Evolutionary conservation across 805 yeast genomes (phyloP), one percentile per base, ranked within the genome.

Genomic region (Kodamaea lidongshanica): DNA sequence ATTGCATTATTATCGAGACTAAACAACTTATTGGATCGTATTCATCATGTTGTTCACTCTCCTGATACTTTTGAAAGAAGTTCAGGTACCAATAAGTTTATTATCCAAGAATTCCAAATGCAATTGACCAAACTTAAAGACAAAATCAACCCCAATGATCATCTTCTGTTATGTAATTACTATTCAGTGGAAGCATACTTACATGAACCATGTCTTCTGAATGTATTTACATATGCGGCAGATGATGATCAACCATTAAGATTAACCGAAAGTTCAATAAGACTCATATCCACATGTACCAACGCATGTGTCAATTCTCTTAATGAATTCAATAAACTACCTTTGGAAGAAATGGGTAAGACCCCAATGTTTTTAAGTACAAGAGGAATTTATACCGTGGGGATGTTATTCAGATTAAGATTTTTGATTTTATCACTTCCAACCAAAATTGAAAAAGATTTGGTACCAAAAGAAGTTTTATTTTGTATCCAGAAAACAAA

Each of bases 131-230:
- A 40, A 1, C 42, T 76, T 11, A 67, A 58, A 38, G 43, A 43
- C 10, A 48, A 57, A 25, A 65, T 77, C 17, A 46, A 55, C 2
- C 37, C 46, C 4, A 53, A 56, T 12, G 63, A 69, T 19, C 64
- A 62, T 34, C 59, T 64, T 21, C 46, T 65, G 23, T 50, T 70
- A 50, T 63, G 79, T 3, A 77, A 67, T 49, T 71, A 62, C 44
- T 73, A 70, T 44, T 72, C 83, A 1, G 77, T 77, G 14, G 79
- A 77, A 45, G 84, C 84, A 0, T 77, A 74, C 46, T 52, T 79
- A 10, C 72, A 75, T 44, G 84, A 79, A 46, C 82, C 81, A 5
- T 27, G 28, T 33, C 52, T 56, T 22, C 47, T 58, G 30, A 15
- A 12, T 10, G 50, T 48, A 9, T 41, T 43, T 19, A 42, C 53